Evolutionary conservation across 1,284 basidiomycete species (phyloP).

Genomic region (Chondrostereum purpureum): DNA sequence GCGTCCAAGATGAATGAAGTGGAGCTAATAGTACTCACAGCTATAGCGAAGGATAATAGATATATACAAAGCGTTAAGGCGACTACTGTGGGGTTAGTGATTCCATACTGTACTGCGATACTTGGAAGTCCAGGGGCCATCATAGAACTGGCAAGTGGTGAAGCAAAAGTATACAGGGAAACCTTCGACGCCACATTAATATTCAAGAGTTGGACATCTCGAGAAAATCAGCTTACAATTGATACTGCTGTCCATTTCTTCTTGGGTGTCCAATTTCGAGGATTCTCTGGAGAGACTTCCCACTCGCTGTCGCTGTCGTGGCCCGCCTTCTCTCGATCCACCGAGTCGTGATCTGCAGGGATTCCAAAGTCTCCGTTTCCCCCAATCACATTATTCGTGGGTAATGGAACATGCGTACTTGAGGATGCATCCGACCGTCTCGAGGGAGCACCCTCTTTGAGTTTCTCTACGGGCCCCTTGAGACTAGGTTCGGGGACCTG

Average conservation of each 20-base stretch:
- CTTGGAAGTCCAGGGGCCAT: constrained; percentile 58
- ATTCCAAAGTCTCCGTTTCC: no score
- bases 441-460: no score
- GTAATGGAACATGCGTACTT: no score
- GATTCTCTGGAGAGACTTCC: constrained; percentile 4
- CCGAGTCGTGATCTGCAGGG: no score
- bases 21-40: constrained; percentile 17
- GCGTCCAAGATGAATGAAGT: background rate
- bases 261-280: constrained; percentile 7
- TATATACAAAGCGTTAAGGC: constrained; percentile 55
- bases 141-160: constrained; percentile 48
- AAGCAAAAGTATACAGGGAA: constrained; percentile 12
- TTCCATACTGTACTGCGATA: constrained; percentile 41
- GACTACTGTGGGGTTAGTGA: constrained; percentile 42
- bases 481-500: no score
- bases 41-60: constrained; percentile 55
- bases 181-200: constrained; percentile 2
- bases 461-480: no score
- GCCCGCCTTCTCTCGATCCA: no score
- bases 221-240: constrained; percentile 1
- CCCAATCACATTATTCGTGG: no score
- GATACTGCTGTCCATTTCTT: constrained; percentile 9
- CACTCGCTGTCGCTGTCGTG: no score
- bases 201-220: background rate
- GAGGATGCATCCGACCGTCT: no score